A percentile compares a stretch with the other conserved stretches of the same genome.
Evolutionary conservation across 2,329 filamentous ascomycete genomes (phyloP).

Genomic region (Pseudogymnoascus sp.): DNA sequence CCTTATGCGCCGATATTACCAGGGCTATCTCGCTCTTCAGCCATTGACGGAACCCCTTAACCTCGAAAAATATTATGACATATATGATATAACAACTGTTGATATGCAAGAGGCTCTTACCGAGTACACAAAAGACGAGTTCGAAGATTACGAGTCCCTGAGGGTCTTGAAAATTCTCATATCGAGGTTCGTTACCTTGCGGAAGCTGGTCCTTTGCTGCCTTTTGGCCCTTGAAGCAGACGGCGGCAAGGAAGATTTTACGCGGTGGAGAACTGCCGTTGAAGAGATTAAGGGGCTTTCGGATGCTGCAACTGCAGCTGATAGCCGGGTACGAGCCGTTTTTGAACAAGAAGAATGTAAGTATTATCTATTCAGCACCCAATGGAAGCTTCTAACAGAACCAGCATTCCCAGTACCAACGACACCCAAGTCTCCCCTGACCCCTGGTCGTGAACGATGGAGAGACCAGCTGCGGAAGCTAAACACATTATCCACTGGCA

Average conservation of each 20-base stretch:
- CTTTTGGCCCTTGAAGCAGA: slow-evolving; percentile 78
- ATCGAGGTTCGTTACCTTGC: slow-evolving; percentile 69
- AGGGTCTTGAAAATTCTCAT: slow-evolving; percentile 75
- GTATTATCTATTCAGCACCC: slow-evolving; percentile 25
- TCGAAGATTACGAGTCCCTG: slow-evolving; percentile 70
- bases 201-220: slow-evolving; percentile 83
- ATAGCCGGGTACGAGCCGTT: slow-evolving; percentile 58
- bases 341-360: slow-evolving; percentile 73
- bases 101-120: slow-evolving; percentile 64
- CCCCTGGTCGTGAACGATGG: slow-evolving; percentile 74
- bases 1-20: slow-evolving; percentile 63
- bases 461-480: slow-evolving; percentile 83
- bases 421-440: slow-evolving; percentile 52
- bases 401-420: slow-evolving; percentile 46
- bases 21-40: slow-evolving; percentile 61
- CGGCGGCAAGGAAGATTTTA: slow-evolving; percentile 67
- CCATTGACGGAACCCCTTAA: slow-evolving; percentile 71
- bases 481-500: slow-evolving; percentile 79
- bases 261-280: slow-evolving; percentile 69
- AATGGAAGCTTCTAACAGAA: slow-evolving; percentile 22
- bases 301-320: slow-evolving; percentile 51
- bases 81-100: slow-evolving; percentile 69
- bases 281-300: slow-evolving; percentile 65
- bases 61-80: slow-evolving; percentile 86
- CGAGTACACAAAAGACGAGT: slow-evolving; percentile 55